Conservation (phyloP, 495 filamentous ascomycete genomes). For the Monascus purpureus region DNA sequence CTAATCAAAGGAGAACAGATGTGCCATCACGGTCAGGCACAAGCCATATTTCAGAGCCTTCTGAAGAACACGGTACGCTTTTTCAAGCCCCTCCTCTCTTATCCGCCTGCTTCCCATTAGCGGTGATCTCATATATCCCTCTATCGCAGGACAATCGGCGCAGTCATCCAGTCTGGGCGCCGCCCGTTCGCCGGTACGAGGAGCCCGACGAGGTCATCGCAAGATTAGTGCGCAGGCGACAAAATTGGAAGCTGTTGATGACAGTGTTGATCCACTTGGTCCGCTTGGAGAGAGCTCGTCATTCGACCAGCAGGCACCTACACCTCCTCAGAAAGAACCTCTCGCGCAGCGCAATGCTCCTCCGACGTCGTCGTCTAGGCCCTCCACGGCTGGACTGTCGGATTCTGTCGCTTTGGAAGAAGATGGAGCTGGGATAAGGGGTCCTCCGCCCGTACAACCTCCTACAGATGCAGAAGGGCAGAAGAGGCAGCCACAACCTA, state of each 20-base stretch:
- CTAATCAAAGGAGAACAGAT: constrained; percentile 26
- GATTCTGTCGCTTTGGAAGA: constrained; percentile 51
- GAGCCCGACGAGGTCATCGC: constrained; percentile 46
- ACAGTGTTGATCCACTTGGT: constrained; percentile 84
- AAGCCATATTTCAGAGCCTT: constrained; percentile 14
- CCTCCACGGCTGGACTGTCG: constrained; percentile 36
- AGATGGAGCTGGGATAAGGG: constrained; percentile 46
- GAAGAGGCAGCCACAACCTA: constrained; percentile 57
- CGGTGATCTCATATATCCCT: constrained; percentile 11
- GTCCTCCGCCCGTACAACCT: constrained; percentile 63
- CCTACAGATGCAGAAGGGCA: constrained; percentile 27
- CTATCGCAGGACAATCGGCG: constrained; percentile 20
- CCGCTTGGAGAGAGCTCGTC: constrained; percentile 52
- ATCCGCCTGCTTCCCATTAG: constrained; percentile 16
- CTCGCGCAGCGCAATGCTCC: constrained; percentile 44
- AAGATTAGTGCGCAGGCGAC: constrained; percentile 72
- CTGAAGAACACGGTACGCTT: constrained; percentile 17
- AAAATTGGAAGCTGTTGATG: constrained; percentile 74
- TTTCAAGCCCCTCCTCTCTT: constrained; percentile 5
- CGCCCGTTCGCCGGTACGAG: constrained; percentile 33
- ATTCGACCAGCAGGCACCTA: constrained; percentile 55
- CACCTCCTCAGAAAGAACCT: constrained; percentile 78
- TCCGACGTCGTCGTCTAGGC: constrained; percentile 33
- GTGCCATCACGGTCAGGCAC: constrained; percentile 40
- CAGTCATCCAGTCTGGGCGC: constrained; percentile 20